Conservation (phyloP, 2,329 filamentous ascomycete species). For the Plenodomus tracheiphilus region DNA sequence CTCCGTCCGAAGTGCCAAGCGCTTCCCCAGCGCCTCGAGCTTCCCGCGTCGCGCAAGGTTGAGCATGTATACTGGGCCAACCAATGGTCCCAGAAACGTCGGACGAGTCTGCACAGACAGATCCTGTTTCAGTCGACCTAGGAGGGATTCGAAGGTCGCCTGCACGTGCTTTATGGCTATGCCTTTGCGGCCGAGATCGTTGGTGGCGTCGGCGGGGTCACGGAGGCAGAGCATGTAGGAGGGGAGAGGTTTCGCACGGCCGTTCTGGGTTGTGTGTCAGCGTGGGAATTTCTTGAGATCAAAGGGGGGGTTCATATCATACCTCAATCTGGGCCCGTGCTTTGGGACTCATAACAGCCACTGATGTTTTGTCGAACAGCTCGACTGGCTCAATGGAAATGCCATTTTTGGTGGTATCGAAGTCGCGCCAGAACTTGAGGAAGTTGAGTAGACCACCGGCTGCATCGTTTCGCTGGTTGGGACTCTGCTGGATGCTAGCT, state of each 20-base stretch:
- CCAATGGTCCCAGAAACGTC: conserved; percentile 23
- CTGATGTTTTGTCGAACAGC: conserved; percentile 46
- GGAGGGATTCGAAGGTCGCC: conserved; percentile 42
- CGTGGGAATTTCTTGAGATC: background rate
- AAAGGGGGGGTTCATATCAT: too few species aligned
- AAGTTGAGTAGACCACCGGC: conserved; percentile 53
- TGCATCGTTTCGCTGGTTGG: conserved; percentile 37
- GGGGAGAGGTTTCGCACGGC: conserved; percentile 18
- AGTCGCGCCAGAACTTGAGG: conserved; percentile 53
- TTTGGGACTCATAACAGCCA: conserved; percentile 20
- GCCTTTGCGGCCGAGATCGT: conserved; percentile 59
- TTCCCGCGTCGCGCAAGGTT: conserved; percentile 14
- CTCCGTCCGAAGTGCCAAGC: conserved; percentile 3
- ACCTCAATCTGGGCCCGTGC: background rate
- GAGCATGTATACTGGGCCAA: conserved; percentile 24
- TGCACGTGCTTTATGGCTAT: conserved; percentile 56
- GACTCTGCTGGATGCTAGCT: conserved; percentile 54
- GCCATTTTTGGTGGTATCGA: conserved; percentile 52
- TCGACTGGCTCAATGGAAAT: conserved; percentile 54
- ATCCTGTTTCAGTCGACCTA: conserved; percentile 12
- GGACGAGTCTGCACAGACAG: conserved; percentile 15
- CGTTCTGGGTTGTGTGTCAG: conserved; percentile 19
- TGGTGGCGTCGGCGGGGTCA: conserved; percentile 61
- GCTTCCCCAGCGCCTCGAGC: conserved; percentile 18
- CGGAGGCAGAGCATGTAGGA: conserved; percentile 56